A percentile compares a stretch with the other conserved stretches of the same genome.
phyloP scores from a whole-genome alignment of 306 rosid species.

The Glycine tomentella region DNA sequence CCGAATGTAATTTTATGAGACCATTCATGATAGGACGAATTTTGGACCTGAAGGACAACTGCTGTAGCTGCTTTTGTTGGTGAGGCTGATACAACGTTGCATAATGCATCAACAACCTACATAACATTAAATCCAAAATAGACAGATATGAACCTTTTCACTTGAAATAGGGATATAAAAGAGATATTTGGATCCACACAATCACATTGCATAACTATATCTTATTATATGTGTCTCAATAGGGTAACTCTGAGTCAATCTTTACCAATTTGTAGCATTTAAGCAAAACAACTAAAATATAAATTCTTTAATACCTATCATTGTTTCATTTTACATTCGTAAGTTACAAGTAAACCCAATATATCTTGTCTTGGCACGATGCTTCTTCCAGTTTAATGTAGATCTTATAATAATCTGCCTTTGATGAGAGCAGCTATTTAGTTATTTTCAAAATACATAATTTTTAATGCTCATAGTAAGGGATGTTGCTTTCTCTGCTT shows the following conservation, averaged over 20 bases:
- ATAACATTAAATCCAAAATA: constrained; percentile 41
- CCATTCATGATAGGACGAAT: constrained; percentile 42
- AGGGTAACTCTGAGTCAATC: constrained; percentile 3
- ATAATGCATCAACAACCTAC: constrained; percentile 95
- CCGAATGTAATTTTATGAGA: constrained; percentile 30
- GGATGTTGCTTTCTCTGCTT: not conserved
- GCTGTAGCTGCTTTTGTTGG: constrained; percentile 95
- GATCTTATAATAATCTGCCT: not conserved
- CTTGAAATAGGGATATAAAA: constrained; percentile 19
- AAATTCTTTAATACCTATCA: not conserved
- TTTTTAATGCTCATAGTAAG: not conserved
- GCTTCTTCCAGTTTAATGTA: constrained; percentile 5
- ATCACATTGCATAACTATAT: not conserved
- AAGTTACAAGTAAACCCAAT: not conserved
- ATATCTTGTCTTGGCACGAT: not conserved
- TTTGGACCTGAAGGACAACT: constrained; percentile 89
- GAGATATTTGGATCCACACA: not conserved
- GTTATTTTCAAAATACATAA: constrained; percentile 1
- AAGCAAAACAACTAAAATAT: not conserved
- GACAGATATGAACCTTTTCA: constrained; percentile 32
- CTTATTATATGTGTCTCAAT: not conserved
- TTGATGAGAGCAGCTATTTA: not conserved
- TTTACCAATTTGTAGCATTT: constrained; percentile 3
- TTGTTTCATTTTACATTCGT: not conserved
- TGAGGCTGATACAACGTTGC: constrained; percentile 92